phyloP scores from a whole-genome alignment of 2,329 filamentous ascomycete species.

The Sarocladium strictum region DNA sequence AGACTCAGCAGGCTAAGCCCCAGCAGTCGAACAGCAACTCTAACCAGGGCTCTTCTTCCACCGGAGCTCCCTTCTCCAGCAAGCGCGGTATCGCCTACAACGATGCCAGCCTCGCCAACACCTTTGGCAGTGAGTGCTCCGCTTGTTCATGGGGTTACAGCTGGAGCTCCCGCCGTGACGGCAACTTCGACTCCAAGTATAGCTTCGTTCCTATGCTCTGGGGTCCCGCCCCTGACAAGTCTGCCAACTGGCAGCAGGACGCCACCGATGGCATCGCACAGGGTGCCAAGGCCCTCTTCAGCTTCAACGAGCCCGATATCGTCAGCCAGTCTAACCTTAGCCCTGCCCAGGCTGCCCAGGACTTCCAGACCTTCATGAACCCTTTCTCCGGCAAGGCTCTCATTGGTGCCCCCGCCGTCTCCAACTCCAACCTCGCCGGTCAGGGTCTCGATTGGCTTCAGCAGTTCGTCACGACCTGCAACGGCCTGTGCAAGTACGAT shows the following conservation, averaged over 20 bases:
- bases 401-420: slow-evolving; percentile 55
- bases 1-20: slow-evolving; percentile 9
- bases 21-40: slow-evolving; percentile 1
- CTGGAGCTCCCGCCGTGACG: slow-evolving; percentile 49
- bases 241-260: slow-evolving; percentile 42
- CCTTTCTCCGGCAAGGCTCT: slow-evolving; percentile 45
- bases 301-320: slow-evolving; percentile 69
- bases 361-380: slow-evolving; percentile 42
- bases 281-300: slow-evolving; percentile 53
- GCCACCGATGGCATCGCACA: slow-evolving; percentile 44
- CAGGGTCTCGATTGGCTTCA: slow-evolving; percentile 53
- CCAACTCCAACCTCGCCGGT: slow-evolving; percentile 46
- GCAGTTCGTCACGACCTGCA: slow-evolving; percentile 46
- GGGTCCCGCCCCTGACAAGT: slow-evolving; percentile 40
- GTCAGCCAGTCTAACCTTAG: slow-evolving; percentile 52
- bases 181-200: slow-evolving; percentile 29
- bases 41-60: slow-evolving; percentile 5
- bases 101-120: slow-evolving; percentile 42
- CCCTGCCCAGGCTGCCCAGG: slow-evolving; percentile 45
- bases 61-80: slow-evolving; percentile 16
- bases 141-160: slow-evolving; percentile 59
- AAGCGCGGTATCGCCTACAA: slow-evolving; percentile 70
- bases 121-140: slow-evolving; percentile 38
- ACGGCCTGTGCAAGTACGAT: slow-evolving; percentile 45
- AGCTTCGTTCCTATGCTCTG: slow-evolving; percentile 61